These are phyloP conservation scores for Fomitopsis palustris DNA, from an alignment of 1,284 basidiomycete species.

Conservation along the genomic window DNA sequence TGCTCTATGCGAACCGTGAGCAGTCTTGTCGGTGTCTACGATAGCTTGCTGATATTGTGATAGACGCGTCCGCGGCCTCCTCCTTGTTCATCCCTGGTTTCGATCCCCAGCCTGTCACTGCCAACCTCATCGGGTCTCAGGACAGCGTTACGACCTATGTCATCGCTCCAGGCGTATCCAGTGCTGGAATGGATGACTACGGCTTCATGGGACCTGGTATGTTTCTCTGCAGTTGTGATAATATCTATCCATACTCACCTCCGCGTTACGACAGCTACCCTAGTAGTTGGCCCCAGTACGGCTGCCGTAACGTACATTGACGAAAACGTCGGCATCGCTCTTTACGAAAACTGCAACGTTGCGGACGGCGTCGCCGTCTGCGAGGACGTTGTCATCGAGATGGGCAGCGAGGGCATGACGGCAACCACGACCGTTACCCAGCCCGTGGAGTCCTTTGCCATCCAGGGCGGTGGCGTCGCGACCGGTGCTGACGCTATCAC, in stretches of 20 bases:
- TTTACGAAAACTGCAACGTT: conserved; percentile 24
- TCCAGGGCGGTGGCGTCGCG: conserved; percentile 19
- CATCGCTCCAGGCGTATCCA: conserved; percentile 34
- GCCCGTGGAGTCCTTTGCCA: conserved; percentile 19
- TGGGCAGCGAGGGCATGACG: conserved; percentile 3
- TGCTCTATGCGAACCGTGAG: conserved; percentile 1
- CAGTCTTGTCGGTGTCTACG: background rate
- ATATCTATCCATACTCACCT: background rate
- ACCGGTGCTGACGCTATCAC: conserved; percentile 3
- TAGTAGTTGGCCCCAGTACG: conserved; percentile 24
- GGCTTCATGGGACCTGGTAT: conserved; percentile 38
- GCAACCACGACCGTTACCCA: conserved; percentile 13
- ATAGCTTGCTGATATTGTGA: background rate
- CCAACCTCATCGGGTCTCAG: conserved; percentile 31
- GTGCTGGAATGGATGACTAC: conserved; percentile 27
- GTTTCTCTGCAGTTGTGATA: conserved; percentile 2
- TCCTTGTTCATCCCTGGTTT: conserved; percentile 44
- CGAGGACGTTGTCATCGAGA: conserved; percentile 13
- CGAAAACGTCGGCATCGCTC: conserved; percentile 5
- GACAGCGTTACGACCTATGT: conserved; percentile 41
- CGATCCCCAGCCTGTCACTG: conserved; percentile 41
- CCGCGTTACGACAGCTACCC: conserved; percentile 20
- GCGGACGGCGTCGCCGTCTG: conserved; percentile 22
- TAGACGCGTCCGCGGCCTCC: conserved; percentile 23
- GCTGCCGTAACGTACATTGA: conserved; percentile 23